Evolutionary conservation across 1,284 basidiomycete genomes (phyloP).

Genomic region (Cystobasidium sp.): DNA sequence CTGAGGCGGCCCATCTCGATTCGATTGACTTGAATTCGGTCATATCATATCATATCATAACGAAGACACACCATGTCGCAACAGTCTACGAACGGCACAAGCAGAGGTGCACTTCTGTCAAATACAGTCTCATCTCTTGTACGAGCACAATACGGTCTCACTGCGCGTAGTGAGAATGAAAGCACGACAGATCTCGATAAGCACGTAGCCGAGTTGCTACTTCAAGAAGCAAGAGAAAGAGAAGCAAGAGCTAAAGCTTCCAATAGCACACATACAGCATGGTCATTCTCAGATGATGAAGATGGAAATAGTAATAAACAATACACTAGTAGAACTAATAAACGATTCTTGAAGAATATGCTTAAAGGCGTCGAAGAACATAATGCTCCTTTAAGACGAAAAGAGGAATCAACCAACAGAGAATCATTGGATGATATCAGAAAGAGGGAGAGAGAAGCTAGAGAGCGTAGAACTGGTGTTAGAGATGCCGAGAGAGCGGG

Average conservation of each 20-base stretch:
- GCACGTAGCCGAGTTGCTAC: conserved; percentile 82
- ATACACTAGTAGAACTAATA: conserved; percentile 65
- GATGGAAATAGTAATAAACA: conserved; percentile 62
- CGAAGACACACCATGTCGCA: no score
- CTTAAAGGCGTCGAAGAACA: conserved; percentile 90
- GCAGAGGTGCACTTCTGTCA: conserved; percentile 67
- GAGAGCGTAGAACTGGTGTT: conserved; percentile 42
- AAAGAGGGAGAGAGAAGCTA: conserved; percentile 45
- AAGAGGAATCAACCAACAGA: conserved; percentile 73
- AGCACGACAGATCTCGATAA: conserved; percentile 82
- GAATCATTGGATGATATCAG: conserved; percentile 56
- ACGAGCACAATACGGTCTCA: conserved; percentile 75
- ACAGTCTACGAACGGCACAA: conserved; percentile 46
- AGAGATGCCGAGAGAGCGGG: conserved; percentile 18
- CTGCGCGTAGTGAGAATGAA: conserved; percentile 64
- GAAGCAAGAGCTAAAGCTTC: conserved; percentile 64
- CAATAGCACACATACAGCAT: conserved; percentile 55
- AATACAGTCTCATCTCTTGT: conserved; percentile 79
- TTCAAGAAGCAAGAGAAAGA: conserved; percentile 86
- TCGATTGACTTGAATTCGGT: no score
- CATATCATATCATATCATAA: no score
- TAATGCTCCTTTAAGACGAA: conserved; percentile 76
- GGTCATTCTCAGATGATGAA: conserved; percentile 51
- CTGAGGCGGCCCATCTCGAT: no score
- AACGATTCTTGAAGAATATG: conserved; percentile 83